phyloP scores from a whole-genome alignment of 805 yeast genomes.

The Spathaspora arborariae region DNA sequence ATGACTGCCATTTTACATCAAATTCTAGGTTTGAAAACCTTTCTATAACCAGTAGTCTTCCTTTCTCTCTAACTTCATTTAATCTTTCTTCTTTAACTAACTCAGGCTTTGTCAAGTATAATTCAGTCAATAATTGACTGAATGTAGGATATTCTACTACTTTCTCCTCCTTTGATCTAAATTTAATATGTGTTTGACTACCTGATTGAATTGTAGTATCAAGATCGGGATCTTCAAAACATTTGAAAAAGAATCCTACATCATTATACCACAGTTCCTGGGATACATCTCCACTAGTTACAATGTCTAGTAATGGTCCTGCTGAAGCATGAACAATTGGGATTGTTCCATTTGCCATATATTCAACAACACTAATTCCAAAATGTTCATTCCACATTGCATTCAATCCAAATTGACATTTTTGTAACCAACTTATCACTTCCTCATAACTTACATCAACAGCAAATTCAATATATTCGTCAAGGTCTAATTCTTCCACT shows the following conservation, averaged over 20 bases:
- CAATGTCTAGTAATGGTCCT: constrained; percentile 89
- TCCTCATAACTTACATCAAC: constrained; percentile 71
- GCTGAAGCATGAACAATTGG: constrained; percentile 94
- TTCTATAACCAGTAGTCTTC: constrained; percentile 38
- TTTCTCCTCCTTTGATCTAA: not conserved
- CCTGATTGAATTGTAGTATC: constrained; percentile 7
- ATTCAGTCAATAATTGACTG: constrained; percentile 43
- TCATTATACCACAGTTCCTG: constrained; percentile 38
- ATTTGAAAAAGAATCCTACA: constrained; percentile 79
- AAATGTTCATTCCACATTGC: constrained; percentile 99
- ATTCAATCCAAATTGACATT: constrained; percentile 74
- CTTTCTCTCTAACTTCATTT: constrained; percentile 42
- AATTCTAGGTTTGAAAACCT: constrained; percentile 64
- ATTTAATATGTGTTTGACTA: constrained; percentile 3
- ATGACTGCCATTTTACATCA: constrained; percentile 47
- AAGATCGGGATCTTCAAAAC: constrained; percentile 70
- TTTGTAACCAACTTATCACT: constrained; percentile 51
- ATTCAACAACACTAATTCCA: constrained; percentile 96
- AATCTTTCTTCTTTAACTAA: constrained; percentile 29
- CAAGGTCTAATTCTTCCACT: constrained; percentile 28
- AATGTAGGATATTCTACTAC: constrained; percentile 41
- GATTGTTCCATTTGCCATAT: constrained; percentile 77
- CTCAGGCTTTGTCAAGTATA: constrained; percentile 32
- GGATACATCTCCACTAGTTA: constrained; percentile 21
- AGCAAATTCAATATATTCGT: constrained; percentile 47